Evolutionary conservation across 306 rosid genomes (phyloP).

Genomic region (Vicia sativa): DNA sequence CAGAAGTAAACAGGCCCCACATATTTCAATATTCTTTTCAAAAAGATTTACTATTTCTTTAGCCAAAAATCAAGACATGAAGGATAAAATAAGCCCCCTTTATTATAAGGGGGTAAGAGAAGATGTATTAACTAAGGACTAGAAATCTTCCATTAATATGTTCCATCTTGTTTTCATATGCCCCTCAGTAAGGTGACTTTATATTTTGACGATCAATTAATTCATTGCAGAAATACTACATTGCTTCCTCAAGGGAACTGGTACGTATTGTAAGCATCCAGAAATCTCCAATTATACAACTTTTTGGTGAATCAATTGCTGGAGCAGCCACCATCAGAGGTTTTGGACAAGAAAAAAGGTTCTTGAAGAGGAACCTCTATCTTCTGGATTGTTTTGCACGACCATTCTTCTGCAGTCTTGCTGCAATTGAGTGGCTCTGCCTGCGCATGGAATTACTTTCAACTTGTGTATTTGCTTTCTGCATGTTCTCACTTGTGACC

Average conservation of each 20-base stretch:
- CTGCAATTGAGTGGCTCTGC: constrained; percentile 99
- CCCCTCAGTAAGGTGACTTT: not conserved
- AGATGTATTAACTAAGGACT: not conserved
- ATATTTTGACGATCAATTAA: constrained; percentile 29
- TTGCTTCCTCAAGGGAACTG: constrained; percentile 98
- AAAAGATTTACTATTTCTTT: not conserved
- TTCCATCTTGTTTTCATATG: not conserved
- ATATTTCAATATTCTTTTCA: constrained; percentile 21
- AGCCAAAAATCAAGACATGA: constrained; percentile 18
- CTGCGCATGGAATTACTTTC: constrained; percentile 95
- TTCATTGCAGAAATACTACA: constrained; percentile 86
- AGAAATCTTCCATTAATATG: not conserved
- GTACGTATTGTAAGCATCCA: constrained; percentile 98
- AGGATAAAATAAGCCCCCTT: constrained; percentile 18
- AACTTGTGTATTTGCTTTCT: constrained; percentile 91
- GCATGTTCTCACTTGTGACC: constrained; percentile 96
- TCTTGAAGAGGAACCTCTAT: constrained; percentile 89
- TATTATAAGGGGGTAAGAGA: not conserved
- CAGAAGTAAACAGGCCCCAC: too few species aligned
- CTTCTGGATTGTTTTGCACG: constrained; percentile 94
- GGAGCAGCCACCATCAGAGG: constrained; percentile 99
- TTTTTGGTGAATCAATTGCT: constrained; percentile 96
- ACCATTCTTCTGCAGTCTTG: constrained; percentile 98
- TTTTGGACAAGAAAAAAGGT: constrained; percentile 96
- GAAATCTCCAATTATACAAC: constrained; percentile 92